phyloP scores from a whole-genome alignment of 106 monocot species.

The Apostasia ramifera region DNA sequence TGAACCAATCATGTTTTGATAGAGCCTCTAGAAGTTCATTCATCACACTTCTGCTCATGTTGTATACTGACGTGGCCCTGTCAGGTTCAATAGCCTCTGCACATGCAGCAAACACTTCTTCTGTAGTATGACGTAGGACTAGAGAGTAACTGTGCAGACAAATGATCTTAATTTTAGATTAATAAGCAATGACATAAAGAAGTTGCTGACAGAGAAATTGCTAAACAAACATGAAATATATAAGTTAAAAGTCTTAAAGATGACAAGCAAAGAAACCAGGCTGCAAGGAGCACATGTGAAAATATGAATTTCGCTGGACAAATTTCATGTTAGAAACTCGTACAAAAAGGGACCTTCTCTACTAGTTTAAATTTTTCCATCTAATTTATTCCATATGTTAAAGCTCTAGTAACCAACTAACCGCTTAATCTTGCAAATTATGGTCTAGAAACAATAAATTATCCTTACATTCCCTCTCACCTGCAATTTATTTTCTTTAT shows the following conservation, averaged over 20 bases:
- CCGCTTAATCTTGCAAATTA: too few species aligned
- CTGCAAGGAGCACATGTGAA: too few species aligned
- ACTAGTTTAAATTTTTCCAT: too few species aligned
- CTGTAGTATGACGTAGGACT: constrained; percentile 87
- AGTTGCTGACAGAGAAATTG: not conserved
- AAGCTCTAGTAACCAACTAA: too few species aligned
- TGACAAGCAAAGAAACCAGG: not conserved
- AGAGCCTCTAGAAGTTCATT: constrained; percentile 50
- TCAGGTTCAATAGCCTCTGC: constrained; percentile 64
- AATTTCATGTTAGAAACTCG: too few species aligned
- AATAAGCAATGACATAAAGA: not conserved
- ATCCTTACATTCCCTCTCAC: too few species aligned
- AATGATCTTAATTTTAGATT: constrained; percentile 8
- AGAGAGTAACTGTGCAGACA: constrained; percentile 71
- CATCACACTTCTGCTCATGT: constrained; percentile 50
- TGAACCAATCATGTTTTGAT: constrained; percentile 57
- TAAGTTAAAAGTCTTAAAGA: not conserved
- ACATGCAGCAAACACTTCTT: constrained; percentile 83
- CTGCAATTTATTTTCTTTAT: too few species aligned
- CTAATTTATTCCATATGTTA: too few species aligned
- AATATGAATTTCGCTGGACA: too few species aligned
- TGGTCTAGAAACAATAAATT: too few species aligned
- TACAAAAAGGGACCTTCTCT: too few species aligned
- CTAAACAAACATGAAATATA: not conserved
- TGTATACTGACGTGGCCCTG: constrained; percentile 43